Percentiles rank a stretch among this genome's conserved stretches.
Evolutionary conservation across 495 filamentous ascomycete genomes (phyloP).

Genomic region (Pseudotulostoma volvatum): DNA sequence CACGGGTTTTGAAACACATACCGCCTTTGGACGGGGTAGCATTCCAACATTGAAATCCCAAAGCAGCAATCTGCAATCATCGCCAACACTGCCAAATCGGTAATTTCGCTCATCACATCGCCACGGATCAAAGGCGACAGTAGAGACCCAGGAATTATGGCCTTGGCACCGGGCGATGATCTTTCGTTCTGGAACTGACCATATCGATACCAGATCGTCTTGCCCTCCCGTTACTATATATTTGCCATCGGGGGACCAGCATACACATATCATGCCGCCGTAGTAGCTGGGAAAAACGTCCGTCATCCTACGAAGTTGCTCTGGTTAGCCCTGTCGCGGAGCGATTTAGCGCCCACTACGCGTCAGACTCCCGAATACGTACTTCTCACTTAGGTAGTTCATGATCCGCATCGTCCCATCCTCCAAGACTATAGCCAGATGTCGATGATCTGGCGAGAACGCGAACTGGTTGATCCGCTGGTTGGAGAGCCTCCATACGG

Average conservation of each 20-base stretch:
- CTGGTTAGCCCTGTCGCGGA: slow-evolving; percentile 6
- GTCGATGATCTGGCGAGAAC: slow-evolving; percentile 71
- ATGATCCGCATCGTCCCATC: slow-evolving; percentile 81
- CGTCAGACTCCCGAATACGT: too few species aligned
- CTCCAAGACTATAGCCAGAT: slow-evolving; percentile 84
- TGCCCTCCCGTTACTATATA: slow-evolving; percentile 92
- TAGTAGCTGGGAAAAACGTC: slow-evolving; percentile 86
- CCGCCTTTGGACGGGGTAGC: slow-evolving; percentile 75
- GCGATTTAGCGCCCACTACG: background rate
- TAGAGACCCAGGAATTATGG: slow-evolving; percentile 88
- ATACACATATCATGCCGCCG: slow-evolving; percentile 78
- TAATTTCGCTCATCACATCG: slow-evolving; percentile 89
- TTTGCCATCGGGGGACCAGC: slow-evolving; percentile 94
- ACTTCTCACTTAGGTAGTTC: slow-evolving; percentile 85
- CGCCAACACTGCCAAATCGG: slow-evolving; percentile 86
- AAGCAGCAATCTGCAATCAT: slow-evolving; percentile 74
- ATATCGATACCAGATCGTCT: slow-evolving; percentile 88
- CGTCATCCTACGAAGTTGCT: slow-evolving; percentile 46
- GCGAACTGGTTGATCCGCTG: slow-evolving; percentile 77
- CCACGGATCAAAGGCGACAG: slow-evolving; percentile 91
- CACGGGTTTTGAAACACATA: slow-evolving; percentile 21
- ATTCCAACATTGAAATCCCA: slow-evolving; percentile 98
- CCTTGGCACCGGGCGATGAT: slow-evolving; percentile 88
- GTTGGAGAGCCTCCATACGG: slow-evolving; percentile 79
- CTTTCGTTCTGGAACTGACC: slow-evolving; percentile 66